Evolutionary conservation across 2,329 filamentous ascomycete species (phyloP), one percentile per base, ranked within the genome.

Genomic region (Endoconidiophora polonica): DNA sequence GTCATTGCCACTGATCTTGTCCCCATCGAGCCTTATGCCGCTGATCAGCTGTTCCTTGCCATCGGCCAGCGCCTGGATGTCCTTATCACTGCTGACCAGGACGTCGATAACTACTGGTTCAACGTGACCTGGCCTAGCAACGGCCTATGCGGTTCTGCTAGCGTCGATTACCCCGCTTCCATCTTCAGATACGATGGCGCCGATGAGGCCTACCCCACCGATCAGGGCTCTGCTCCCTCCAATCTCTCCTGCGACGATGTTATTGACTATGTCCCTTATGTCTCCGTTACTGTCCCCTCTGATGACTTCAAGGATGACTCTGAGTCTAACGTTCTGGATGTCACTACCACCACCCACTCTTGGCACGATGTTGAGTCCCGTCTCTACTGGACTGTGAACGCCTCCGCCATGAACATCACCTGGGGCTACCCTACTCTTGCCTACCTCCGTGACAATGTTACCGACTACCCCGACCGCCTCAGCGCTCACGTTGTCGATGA

Each of bases 1-100:
- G 74, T 83, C 50, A 76, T 83, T 48, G 69, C 77, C 18, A 74
- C 74, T 56, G 79, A 83, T 59, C 79, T 79, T 50, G 74, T 81
- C 3, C 66, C 72, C 1, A 65, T 82, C 33, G 59, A 74, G 55
- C 79, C 81, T 0, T 84, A 82, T 59, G 67, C 72, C 3, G 79
- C 78, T 0, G 66, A 73, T 3, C 69, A 77, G 2, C 66, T 83
- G 16, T 77, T 70, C 3, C 65, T 83, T 10, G 77, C 70, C 33
- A 68, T 81, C 49, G 72, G 67, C 22, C 76, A 80, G 57, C 65
- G 69, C 36, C 57, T 58, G 46, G 63, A 66, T 44, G 60, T 66
- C 7, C 57, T 59, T 40, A 65, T 71, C 23, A 61, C 64, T 41
- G 67, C 62, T 7, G 57, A 60, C 48, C 56, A 60, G 50, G 54